Conservation (phyloP, 495 filamentous ascomycete species). For the Aspergillus coremiiformis region DNA sequence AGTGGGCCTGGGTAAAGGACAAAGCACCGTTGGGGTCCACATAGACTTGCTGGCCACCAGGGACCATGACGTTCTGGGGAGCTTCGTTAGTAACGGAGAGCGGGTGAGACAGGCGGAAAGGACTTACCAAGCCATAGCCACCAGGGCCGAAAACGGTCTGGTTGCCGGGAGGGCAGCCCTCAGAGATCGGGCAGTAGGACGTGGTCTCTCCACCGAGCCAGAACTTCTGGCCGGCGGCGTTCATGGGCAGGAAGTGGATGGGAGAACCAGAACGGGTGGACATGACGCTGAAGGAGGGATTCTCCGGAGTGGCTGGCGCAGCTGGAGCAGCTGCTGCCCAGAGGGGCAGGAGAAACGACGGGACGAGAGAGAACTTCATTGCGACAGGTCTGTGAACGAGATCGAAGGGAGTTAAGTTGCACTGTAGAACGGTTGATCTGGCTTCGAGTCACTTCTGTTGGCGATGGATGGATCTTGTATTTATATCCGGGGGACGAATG, state of each 20-base stretch:
- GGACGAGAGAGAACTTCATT: slow-evolving; percentile 24
- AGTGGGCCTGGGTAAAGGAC: slow-evolving; percentile 55
- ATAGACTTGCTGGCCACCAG: slow-evolving; percentile 61
- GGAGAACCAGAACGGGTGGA: slow-evolving; percentile 34
- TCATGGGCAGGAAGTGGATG: slow-evolving; percentile 35
- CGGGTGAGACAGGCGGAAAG: background rate
- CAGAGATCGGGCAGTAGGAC: slow-evolving; percentile 32
- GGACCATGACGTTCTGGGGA: slow-evolving; percentile 44
- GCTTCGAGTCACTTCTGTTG: background rate
- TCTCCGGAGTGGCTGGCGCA: slow-evolving; percentile 14
- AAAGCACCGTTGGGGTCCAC: slow-evolving; percentile 49
- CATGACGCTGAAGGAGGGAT: slow-evolving; percentile 30
- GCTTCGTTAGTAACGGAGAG: slow-evolving; percentile 3
- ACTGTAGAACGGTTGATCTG: too few relatives aligned
- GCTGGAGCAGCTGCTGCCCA: slow-evolving; percentile 27
- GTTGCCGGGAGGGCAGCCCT: slow-evolving; percentile 37
- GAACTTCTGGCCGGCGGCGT: slow-evolving; percentile 34
- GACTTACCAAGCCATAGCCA: slow-evolving; percentile 29
- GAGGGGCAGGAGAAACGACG: slow-evolving; percentile 25
- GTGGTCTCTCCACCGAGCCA: slow-evolving; percentile 34
- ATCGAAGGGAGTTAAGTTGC: background rate
- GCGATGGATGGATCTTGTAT: background rate
- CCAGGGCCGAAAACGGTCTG: slow-evolving; percentile 35
- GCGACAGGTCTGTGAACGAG: slow-evolving; percentile 7
- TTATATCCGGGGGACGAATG: background rate